These are phyloP conservation scores for Lupinus albus DNA, from an alignment of 306 rosid genomes.

Conservation along the genomic window DNA sequence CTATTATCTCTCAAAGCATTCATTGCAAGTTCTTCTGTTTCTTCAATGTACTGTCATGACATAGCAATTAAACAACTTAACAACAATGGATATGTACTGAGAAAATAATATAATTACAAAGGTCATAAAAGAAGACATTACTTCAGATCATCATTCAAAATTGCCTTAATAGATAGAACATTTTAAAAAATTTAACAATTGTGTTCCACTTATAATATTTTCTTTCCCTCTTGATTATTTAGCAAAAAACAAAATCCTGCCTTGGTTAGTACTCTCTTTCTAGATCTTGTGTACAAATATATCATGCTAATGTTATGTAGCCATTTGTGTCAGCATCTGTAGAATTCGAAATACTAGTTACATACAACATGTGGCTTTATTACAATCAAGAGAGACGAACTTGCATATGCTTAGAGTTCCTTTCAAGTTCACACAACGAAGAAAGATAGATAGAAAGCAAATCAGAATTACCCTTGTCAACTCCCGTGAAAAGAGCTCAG, in stretches of 20 bases:
- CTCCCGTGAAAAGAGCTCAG: constrained; percentile 94
- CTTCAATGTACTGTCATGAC: constrained; percentile 83
- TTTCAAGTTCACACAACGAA: constrained; percentile 32
- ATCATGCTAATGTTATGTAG: not conserved
- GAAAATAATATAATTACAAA: constrained; percentile 21
- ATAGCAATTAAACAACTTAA: constrained; percentile 30
- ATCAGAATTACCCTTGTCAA: constrained; percentile 76
- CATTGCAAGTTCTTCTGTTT: constrained; percentile 88
- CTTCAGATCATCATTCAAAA: constrained; percentile 26
- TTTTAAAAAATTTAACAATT: not conserved
- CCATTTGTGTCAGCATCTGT: not conserved
- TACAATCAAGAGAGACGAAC: not conserved
- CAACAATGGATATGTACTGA: constrained; percentile 1
- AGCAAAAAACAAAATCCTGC: not conserved
- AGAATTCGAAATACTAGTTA: not conserved
- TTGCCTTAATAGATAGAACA: constrained; percentile 9
- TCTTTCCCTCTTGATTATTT: constrained; percentile 14
- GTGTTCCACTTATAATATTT: not conserved
- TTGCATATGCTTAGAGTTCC: too few relatives aligned
- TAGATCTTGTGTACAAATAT: constrained; percentile 13
- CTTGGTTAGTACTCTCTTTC: constrained; percentile 5
- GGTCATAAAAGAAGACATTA: constrained; percentile 4
- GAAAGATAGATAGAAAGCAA: constrained; percentile 41
- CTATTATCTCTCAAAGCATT: constrained; percentile 73
- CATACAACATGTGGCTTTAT: not conserved